A percentile compares a stretch with the other conserved stretches of the same genome.
phyloP scores from a whole-genome alignment of 1,284 basidiomycete genomes.

The Lignosus rhinocerotis region DNA sequence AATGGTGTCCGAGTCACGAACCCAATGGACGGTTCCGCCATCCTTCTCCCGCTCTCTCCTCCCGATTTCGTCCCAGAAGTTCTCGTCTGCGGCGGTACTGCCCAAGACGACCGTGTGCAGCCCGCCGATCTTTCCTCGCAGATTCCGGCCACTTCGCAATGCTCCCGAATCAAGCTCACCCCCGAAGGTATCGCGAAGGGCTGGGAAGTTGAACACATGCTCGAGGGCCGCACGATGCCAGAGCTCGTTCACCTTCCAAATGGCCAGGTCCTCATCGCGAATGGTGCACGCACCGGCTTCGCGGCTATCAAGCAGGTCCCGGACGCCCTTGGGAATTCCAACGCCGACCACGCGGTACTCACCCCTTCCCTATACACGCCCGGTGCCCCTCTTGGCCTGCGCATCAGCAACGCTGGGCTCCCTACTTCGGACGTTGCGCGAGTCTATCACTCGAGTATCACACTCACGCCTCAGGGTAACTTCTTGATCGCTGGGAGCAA shows the following conservation, averaged over 20 bases:
- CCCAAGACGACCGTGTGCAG: slow-evolving; percentile 34
- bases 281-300: slow-evolving; percentile 46
- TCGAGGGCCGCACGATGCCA: slow-evolving; percentile 44
- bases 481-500: slow-evolving; percentile 53
- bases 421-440: slow-evolving; percentile 46
- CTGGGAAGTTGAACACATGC: slow-evolving; percentile 31
- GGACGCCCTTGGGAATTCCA: slow-evolving; percentile 37
- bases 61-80: slow-evolving; percentile 48
- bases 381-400: slow-evolving; percentile 41
- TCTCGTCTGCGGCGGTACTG: slow-evolving; percentile 49
- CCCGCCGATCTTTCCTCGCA: slow-evolving; percentile 37
- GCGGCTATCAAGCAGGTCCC: slow-evolving; percentile 41
- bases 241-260: slow-evolving; percentile 53
- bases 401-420: slow-evolving; percentile 48
- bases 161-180: slow-evolving; percentile 32
- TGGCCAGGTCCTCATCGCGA: slow-evolving; percentile 50
- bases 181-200: slow-evolving; percentile 26
- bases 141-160: slow-evolving; percentile 44
- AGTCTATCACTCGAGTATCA: slow-evolving; percentile 46
- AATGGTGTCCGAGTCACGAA: slow-evolving; percentile 46
- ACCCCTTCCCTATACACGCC: slow-evolving; percentile 56
- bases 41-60: slow-evolving; percentile 49
- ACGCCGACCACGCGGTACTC: slow-evolving; percentile 47
- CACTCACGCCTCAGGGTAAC: slow-evolving; percentile 42
- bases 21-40: slow-evolving; percentile 47